Base-by-base conservation (phyloP, 2,329 filamentous ascomycete species). In the Metarhizium album region DNA sequence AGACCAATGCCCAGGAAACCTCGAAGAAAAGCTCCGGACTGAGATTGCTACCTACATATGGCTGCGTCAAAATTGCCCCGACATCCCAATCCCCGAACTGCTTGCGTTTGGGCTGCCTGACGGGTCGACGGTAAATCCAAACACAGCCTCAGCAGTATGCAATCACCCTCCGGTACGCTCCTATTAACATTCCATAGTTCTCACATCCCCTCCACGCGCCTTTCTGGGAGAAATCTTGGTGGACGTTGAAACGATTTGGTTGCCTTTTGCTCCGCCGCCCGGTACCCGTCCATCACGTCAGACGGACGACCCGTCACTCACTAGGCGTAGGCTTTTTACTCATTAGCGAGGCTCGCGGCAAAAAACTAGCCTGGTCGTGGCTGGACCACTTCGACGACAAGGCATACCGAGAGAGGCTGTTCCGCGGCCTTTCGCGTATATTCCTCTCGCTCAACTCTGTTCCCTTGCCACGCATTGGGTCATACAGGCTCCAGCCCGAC, bases 391-490 rank as follows among this genome's bases (percentile, higher is more conserved):
- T 45, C 6, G 53, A 64, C 9, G 53, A 55, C 42, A 22, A 47
- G 47, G 18, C 42, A 14, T 52, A 42, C 33, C 52, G 55, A 48
- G 13, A 49, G n/a, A 60, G 58, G 16, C 51, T 65, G 1, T 62
- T 60, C 37, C 57, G 53, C 6, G 55, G 55, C 46, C 49, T 64
- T 23, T 59, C 59, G 14, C 55, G 57, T 5, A 62, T 64, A 35
- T 55, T 57, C 6, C 50, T 61, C 20, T 59, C 54, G 18, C 56
- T 64, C 37, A 55, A 49, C 27, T 48, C 57, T n/a, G 50, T 53
- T 6, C 57, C 60, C 31, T 47, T 65, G 6, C 64, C 63, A 18
- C 58, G 61, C 7, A 68, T 69, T 47, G 65, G 65, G 8, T 67
- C 66, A 13, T 58, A 55, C 42, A 61, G 55, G 7, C 51, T 69